Evolutionary conservation across 1,284 basidiomycete species (phyloP).

Genomic region (Agroathelia rolfsii): DNA sequence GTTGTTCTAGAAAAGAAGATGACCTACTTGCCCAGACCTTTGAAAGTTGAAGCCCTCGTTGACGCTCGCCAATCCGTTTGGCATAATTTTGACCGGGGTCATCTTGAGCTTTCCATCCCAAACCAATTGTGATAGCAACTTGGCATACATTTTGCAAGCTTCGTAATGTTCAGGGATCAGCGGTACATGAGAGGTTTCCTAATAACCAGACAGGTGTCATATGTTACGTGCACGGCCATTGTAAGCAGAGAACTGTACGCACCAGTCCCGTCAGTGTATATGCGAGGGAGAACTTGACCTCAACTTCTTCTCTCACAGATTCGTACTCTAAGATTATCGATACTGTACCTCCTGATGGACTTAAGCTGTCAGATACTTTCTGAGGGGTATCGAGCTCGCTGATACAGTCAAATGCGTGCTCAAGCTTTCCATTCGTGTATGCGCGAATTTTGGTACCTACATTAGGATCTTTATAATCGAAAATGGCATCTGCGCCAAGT

Average conservation of each 20-base stretch:
- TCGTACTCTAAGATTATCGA: conserved; percentile 16
- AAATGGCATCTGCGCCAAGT: conserved; percentile 28
- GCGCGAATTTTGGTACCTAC: conserved; percentile 16
- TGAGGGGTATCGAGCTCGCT: conserved; percentile 16
- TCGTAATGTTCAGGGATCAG: conserved; percentile 13
- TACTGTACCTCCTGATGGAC: conserved; percentile 18
- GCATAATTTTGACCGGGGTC: conserved; percentile 20
- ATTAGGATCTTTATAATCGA: conserved; percentile 24
- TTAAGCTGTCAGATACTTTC: conserved; percentile 15
- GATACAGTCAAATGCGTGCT: conserved; percentile 19
- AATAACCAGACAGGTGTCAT: conserved; percentile 8
- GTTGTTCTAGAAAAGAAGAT: no score
- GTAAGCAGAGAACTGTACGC: background rate
- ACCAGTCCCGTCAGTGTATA: no score
- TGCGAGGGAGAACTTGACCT: conserved; percentile 17
- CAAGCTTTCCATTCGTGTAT: conserved; percentile 18
- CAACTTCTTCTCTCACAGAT: conserved; percentile 14
- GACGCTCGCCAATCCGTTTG: conserved; percentile 22
- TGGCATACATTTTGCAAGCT: conserved; percentile 16
- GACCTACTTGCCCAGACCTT: no score
- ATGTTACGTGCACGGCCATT: conserved; percentile 4
- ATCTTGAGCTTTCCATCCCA: conserved; percentile 16
- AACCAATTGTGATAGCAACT: conserved; percentile 19
- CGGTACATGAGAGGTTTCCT: conserved; percentile 8
- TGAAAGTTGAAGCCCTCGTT: no score